These are phyloP conservation scores for Malassezia dermatis DNA, from an alignment of 1,284 basidiomycete genomes.

Conservation along the genomic window DNA sequence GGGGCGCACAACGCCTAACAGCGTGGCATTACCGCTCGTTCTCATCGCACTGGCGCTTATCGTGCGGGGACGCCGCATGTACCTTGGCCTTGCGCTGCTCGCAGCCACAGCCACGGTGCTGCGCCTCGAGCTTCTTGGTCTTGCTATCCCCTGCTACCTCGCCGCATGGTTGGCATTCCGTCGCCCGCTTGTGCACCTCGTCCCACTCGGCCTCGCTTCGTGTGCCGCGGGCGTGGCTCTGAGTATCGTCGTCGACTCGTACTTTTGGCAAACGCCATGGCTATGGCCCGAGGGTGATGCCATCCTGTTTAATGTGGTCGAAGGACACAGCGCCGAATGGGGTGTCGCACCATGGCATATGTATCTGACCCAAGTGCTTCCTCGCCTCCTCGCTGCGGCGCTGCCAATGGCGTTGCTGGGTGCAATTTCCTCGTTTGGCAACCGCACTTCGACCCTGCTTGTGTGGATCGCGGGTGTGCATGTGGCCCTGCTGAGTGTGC, in stretches of 20 bases:
- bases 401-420: conserved; percentile 58
- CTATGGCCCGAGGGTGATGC: conserved; percentile 79
- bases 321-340: conserved; percentile 82
- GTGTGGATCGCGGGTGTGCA: conserved; percentile 50
- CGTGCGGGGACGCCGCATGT: conserved; percentile 44
- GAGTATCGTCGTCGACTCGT: conserved; percentile 61
- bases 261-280: conserved; percentile 60
- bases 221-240: not conserved
- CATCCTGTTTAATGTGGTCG: conserved; percentile 72
- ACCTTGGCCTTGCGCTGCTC: conserved; percentile 51
- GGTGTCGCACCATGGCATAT: conserved; percentile 66
- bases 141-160: conserved; percentile 28
- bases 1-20: conserved; percentile 83
- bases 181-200: conserved; percentile 9
- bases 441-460: conserved; percentile 48
- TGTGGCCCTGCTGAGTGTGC: conserved; percentile 59
- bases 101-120: conserved; percentile 64
- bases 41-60: conserved; percentile 57
- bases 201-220: conserved; percentile 16
- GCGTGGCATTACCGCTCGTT: conserved; percentile 72
- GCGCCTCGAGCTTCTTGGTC: conserved; percentile 63
- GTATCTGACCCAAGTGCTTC: conserved; percentile 64
- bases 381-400: conserved; percentile 61
- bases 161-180: conserved; percentile 18
- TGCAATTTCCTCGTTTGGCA: conserved; percentile 44